Evolutionary conservation across 805 yeast species (phyloP).

Genomic region (Starmerella etchellsii): DNA sequence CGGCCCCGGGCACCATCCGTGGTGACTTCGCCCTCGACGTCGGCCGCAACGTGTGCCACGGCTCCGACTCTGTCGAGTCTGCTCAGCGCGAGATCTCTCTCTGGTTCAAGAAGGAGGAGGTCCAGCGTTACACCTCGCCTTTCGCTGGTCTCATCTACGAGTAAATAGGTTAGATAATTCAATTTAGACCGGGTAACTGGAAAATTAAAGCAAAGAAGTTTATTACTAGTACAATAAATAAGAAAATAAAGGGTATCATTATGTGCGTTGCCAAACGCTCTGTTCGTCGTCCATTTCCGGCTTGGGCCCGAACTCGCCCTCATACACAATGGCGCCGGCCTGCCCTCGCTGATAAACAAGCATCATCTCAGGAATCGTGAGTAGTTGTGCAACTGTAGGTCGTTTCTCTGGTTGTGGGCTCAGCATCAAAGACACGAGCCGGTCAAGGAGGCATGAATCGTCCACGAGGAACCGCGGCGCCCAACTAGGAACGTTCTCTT

Average conservation of each 20-base stretch:
- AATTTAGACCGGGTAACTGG: too few species aligned
- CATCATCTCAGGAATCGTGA: constrained; percentile 57
- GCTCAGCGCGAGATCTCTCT: constrained; percentile 91
- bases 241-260: neutral
- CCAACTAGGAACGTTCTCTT: constrained; percentile 45
- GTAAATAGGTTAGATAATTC: constrained; percentile 31
- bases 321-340: constrained; percentile 89
- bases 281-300: constrained; percentile 30
- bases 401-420: constrained; percentile 67
- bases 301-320: constrained; percentile 87
- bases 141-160: constrained; percentile 87
- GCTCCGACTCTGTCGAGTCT: constrained; percentile 97
- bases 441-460: constrained; percentile 60
- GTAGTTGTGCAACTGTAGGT: constrained; percentile 66
- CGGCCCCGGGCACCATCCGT: constrained; percentile 99
- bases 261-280: constrained; percentile 18
- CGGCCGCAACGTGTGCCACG: constrained; percentile 99
- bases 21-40: constrained; percentile 97
- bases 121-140: constrained; percentile 82
- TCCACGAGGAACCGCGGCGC: constrained; percentile 76
- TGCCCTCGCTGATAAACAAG: constrained; percentile 68
- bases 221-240: constrained; percentile 1
- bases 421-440: constrained; percentile 76
- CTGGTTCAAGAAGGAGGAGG: constrained; percentile 98
- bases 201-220: neutral